Evolutionary conservation across 78 protist species (phyloP).

Genomic region (Speleostelium caveatum): DNA sequence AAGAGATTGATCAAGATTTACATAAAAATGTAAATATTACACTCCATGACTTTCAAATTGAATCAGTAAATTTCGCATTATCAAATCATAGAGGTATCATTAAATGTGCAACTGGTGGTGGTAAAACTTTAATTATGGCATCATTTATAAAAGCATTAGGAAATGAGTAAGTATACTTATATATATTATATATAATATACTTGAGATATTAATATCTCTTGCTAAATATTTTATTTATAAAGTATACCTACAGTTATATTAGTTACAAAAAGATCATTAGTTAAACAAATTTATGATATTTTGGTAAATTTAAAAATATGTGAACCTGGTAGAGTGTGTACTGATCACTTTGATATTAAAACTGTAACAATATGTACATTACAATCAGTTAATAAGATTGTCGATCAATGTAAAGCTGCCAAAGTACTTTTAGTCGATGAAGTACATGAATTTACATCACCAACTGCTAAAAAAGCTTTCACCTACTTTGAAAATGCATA

Average conservation of each 20-base stretch:
- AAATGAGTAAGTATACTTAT: background rate
- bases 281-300: slow-evolving; percentile 37
- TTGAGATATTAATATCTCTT: background rate
- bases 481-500: slow-evolving; percentile 61
- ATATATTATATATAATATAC: background rate
- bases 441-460: slow-evolving; percentile 63
- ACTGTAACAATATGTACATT: slow-evolving; percentile 35
- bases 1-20: background rate
- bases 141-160: slow-evolving; percentile 61
- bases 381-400: slow-evolving; percentile 28
- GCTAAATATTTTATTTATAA: background rate
- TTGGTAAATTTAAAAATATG: slow-evolving; percentile 5
- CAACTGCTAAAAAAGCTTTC: slow-evolving; percentile 45
- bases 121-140: slow-evolving; percentile 69
- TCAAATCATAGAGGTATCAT: slow-evolving; percentile 75
- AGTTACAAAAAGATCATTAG: slow-evolving; percentile 53
- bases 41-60: slow-evolving; percentile 69
- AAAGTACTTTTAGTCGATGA: slow-evolving; percentile 69
- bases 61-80: slow-evolving; percentile 51
- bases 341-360: slow-evolving; percentile 11
- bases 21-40: background rate
- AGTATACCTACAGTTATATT: slow-evolving; percentile 26
- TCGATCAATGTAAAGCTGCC: slow-evolving; percentile 1
- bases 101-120: slow-evolving; percentile 83
- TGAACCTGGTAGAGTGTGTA: slow-evolving; percentile 10